Evolutionary conservation across 371 early-diverging fungal species (phyloP).

Genomic region (Nematocida ausubeli): DNA sequence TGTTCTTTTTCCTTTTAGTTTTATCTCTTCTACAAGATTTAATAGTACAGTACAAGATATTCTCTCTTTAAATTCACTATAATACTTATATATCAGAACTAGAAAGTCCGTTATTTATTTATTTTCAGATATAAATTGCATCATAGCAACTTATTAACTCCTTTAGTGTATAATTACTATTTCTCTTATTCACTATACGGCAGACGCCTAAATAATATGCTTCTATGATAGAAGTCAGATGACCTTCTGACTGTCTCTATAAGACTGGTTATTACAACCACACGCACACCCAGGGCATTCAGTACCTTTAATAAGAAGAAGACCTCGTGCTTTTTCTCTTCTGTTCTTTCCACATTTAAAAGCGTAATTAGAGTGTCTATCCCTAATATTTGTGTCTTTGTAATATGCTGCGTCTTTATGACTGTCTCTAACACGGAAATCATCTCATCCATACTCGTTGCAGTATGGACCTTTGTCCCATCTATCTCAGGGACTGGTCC

Average conservation of each 20-base stretch:
- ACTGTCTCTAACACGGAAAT: background rate
- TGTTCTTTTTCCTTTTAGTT: too few relatives aligned
- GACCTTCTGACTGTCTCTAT: background rate
- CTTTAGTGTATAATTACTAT: too few relatives aligned
- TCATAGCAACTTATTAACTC: too few relatives aligned
- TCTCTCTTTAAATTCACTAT: too few relatives aligned
- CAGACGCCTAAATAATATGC: background rate
- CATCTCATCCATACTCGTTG: background rate
- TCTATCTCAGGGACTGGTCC: background rate
- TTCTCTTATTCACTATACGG: too few relatives aligned
- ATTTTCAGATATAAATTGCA: too few relatives aligned
- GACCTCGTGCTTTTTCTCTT: background rate
- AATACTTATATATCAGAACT: too few relatives aligned
- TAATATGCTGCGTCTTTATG: background rate
- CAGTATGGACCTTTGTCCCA: background rate
- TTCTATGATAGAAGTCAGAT: background rate
- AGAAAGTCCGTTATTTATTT: too few relatives aligned
- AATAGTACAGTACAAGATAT: too few relatives aligned
- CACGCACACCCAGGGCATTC: background rate
- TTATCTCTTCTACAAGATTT: too few relatives aligned
- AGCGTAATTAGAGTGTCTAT: conserved; percentile 31
- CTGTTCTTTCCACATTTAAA: background rate
- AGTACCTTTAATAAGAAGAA: background rate
- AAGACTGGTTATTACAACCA: conserved; percentile 20
- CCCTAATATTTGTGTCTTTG: background rate